Percentiles rank a stretch among this genome's conserved stretches.
Conservation (phyloP, 2,329 filamentous ascomycete genomes). For the Fusarium euwallaceae region DNA sequence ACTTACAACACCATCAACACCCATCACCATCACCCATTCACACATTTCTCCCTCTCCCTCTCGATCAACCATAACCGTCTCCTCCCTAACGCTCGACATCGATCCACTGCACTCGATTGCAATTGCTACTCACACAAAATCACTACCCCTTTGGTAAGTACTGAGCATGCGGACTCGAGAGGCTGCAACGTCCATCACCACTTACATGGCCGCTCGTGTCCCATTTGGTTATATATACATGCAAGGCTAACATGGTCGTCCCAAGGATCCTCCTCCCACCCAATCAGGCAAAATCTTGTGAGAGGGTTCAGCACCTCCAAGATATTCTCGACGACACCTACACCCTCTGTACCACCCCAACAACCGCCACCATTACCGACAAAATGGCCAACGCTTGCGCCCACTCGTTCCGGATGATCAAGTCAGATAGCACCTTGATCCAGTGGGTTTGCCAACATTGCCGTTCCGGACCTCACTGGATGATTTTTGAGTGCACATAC, state of each 20-base stretch:
- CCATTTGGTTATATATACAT: conserved; percentile 28
- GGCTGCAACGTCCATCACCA: conserved; percentile 14
- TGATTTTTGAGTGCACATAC: conserved; percentile 77
- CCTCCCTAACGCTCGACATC: conserved; percentile 12
- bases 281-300: conserved; percentile 44
- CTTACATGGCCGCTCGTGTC: conserved; percentile 17
- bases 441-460: conserved; percentile 76
- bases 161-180: conserved; percentile 20
- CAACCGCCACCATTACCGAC: conserved; percentile 32
- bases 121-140: conserved; percentile 6
- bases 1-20: conserved; percentile 4
- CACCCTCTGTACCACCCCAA: conserved; percentile 34
- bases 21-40: conserved; percentile 1
- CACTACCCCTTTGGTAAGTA: conserved; percentile 27
- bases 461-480: conserved; percentile 74
- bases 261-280: conserved; percentile 30
- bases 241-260: conserved; percentile 43
- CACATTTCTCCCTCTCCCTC: background rate
- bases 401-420: conserved; percentile 75
- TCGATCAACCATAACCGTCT: background rate
- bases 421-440: conserved; percentile 74
- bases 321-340: conserved; percentile 32
- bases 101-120: conserved; percentile 6
- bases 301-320: conserved; percentile 35
- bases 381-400: conserved; percentile 68